A percentile compares a stretch with the other conserved stretches of the same genome.
phyloP scores from a whole-genome alignment of 2,329 filamentous ascomycete species.

The Pyrenochaeta sp. region DNA sequence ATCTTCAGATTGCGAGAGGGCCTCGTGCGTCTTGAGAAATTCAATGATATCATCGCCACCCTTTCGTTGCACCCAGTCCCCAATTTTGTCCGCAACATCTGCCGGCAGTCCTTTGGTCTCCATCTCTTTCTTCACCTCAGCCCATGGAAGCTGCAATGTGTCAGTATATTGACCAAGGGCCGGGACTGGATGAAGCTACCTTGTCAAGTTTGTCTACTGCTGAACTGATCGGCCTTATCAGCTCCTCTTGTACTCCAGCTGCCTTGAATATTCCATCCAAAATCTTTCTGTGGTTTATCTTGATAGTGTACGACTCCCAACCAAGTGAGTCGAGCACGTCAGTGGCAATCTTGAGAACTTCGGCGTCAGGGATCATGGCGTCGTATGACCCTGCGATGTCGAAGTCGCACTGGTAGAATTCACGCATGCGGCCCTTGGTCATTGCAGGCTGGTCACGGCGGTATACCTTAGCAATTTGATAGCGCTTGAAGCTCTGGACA shows the following conservation, averaged over 20 bases:
- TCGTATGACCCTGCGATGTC: constrained; percentile 89
- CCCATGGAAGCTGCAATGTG: constrained; percentile 69
- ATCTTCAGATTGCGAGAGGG: constrained; percentile 67
- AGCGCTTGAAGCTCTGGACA: constrained; percentile 86
- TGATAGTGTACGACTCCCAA: constrained; percentile 83
- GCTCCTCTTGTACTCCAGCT: constrained; percentile 85
- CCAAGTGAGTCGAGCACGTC: constrained; percentile 86
- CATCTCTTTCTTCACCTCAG: constrained; percentile 91
- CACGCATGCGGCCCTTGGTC: constrained; percentile 90
- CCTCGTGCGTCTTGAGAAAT: constrained; percentile 34
- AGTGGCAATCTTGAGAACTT: constrained; percentile 82
- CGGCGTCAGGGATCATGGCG: constrained; percentile 89
- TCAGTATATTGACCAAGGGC: constrained; percentile 14
- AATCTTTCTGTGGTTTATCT: constrained; percentile 94
- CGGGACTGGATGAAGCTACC: constrained; percentile 46
- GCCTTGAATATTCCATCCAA: constrained; percentile 92
- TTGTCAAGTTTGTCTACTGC: constrained; percentile 98
- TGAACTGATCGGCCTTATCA: constrained; percentile 87
- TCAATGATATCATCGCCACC: constrained; percentile 76
- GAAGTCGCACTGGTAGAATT: constrained; percentile 98
- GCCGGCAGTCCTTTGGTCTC: constrained; percentile 84
- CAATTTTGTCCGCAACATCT: constrained; percentile 85
- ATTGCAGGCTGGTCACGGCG: constrained; percentile 79
- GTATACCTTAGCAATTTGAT: constrained; percentile 95
- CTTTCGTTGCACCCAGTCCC: constrained; percentile 81